phyloP scores from a whole-genome alignment of 2,329 filamentous ascomycete species.

The Clonostachys solani region DNA sequence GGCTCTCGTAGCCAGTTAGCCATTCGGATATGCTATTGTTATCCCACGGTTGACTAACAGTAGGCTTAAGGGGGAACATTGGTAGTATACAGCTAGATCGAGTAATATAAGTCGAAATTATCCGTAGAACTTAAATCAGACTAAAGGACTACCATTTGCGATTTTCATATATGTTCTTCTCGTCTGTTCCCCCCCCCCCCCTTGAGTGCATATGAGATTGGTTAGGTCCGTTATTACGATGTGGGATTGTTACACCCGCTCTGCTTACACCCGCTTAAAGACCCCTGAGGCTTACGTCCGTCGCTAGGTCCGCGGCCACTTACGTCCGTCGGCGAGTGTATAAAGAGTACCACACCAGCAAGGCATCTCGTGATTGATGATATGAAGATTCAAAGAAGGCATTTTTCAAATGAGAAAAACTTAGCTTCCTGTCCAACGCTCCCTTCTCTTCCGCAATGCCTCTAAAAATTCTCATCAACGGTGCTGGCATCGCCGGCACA shows the following conservation, averaged over 20 bases:
- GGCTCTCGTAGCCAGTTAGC: background rate
- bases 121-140: background rate
- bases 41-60: background rate
- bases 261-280: too few species aligned
- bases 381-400: background rate
- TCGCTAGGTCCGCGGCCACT: background rate
- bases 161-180: too few species aligned
- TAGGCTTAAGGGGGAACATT: too few species aligned
- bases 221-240: too few species aligned
- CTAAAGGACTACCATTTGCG: background rate
- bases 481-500: conserved; percentile 25
- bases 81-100: background rate
- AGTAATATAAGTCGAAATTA: background rate
- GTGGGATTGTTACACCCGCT: too few species aligned
- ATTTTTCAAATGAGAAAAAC: background rate
- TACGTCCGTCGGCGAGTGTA: background rate
- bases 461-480: conserved; percentile 33
- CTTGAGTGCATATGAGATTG: too few species aligned
- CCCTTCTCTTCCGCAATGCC: conserved; percentile 10
- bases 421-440: background rate
- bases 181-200: too few species aligned
- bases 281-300: too few species aligned
- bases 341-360: background rate
- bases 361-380: too few species aligned
- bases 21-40: background rate